Evolutionary conservation across 768 basidiomycete species (phyloP).

Genomic region (Tylopilus sp.): DNA sequence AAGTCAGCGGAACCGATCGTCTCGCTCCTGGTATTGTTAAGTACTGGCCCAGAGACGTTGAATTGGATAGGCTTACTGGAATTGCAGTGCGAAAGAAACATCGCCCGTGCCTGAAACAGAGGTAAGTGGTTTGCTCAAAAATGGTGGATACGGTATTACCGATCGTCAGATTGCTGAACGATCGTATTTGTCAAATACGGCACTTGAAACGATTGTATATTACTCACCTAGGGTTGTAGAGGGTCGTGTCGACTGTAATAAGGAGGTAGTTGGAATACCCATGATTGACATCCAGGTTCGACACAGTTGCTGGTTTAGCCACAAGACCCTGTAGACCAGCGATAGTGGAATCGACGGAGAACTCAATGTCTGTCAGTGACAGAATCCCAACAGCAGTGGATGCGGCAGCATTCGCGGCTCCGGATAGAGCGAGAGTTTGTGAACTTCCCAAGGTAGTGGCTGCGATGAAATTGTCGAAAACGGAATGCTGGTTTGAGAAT

Average conservation of each 20-base stretch:
- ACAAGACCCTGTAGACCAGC: slow-evolving; percentile 63
- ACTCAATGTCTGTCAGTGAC: slow-evolving; percentile 52
- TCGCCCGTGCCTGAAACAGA: slow-evolving; percentile 56
- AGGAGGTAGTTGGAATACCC: slow-evolving; percentile 66
- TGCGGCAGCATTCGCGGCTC: slow-evolving; percentile 53
- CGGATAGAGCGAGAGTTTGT: slow-evolving; percentile 50
- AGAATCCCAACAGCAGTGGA: slow-evolving; percentile 65
- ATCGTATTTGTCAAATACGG: background rate
- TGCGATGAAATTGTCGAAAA: slow-evolving; percentile 62
- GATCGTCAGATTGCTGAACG: slow-evolving; percentile 35
- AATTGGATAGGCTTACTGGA: slow-evolving; percentile 39
- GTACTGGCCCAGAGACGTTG: background rate
- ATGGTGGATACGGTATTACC: slow-evolving; percentile 18
- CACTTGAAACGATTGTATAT: background rate
- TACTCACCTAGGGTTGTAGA: slow-evolving; percentile 64
- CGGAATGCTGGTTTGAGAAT: slow-evolving; percentile 41
- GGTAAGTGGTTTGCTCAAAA: slow-evolving; percentile 29
- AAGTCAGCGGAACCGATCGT: slow-evolving; percentile 58
- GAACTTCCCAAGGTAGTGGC: slow-evolving; percentile 49
- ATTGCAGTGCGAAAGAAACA: slow-evolving; percentile 56
- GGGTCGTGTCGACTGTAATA: slow-evolving; percentile 56
- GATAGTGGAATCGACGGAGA: slow-evolving; percentile 56
- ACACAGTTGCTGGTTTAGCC: slow-evolving; percentile 52
- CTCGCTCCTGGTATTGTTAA: slow-evolving; percentile 37
- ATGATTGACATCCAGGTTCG: slow-evolving; percentile 60